Base-by-base conservation (phyloP, 495 filamentous ascomycete species). In the Sphaerosporella brunnea region DNA sequence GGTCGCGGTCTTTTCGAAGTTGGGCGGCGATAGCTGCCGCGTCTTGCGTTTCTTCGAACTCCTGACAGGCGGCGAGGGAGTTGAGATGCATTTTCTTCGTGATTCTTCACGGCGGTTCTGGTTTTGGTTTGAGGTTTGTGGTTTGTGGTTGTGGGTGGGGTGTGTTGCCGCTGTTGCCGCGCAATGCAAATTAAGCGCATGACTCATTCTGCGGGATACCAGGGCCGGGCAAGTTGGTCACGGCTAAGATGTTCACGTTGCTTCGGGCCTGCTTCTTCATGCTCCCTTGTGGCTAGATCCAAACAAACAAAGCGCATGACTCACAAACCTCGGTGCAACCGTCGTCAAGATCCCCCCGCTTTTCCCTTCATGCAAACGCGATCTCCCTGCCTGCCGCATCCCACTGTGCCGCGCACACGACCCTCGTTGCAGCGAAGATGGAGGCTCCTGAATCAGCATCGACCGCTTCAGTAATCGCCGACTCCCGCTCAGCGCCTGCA, bases 51-150 rank as follows among this genome's bases (percentile, higher is more conserved):
- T 13, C 2, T 18, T 47, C 13, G 28, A 47, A 50, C n/a, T 45
- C 23, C 10, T 10, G 26, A 11, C 49, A 51, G 23, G 9, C 42
- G 13, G 30, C 16, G 4, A 53, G 60, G 36, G 43, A 44, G 30
- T 41, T 5, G 36, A 39, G 36, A 5, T 39, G 13, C 36, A 39
- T 39, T 20, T 7, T n/a, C 11, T 5, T 7, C 5, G 28, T 32
- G 36, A 8, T 39, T 16, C 15, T 8, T 39, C 8, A 16, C 19
- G 36, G 18, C 18, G 36, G 15, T 39, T 7, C 8, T 5, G 36
- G 18, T 39, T 32, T 32, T 7, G 28, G 13, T 32, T 32, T 32
- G 28, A 5, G 13, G 13, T 32, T 32, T 32, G 28, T 32, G 13
- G 7, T 32, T 7, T 32, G 28, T 32, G 36, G 5, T 39, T 7